These are phyloP conservation scores for Apostasia shenzhenica DNA, from an alignment of 106 monocot species.

Conservation along the genomic window DNA sequence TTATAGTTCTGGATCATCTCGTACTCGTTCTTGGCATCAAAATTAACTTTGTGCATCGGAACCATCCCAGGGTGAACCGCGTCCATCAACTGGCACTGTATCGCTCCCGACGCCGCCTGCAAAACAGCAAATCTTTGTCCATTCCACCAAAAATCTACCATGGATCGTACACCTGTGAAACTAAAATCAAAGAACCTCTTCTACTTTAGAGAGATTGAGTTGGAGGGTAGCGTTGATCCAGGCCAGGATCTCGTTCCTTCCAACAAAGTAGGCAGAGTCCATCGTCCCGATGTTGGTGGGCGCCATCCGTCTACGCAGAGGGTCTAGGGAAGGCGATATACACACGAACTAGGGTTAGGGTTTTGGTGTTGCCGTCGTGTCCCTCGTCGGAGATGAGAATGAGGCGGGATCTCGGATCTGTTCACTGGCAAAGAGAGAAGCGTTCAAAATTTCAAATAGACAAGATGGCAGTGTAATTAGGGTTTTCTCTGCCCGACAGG, in stretches of 20 bases:
- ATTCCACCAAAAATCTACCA: not conserved
- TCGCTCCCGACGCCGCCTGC: conserved; percentile 89
- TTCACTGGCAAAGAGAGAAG: no score
- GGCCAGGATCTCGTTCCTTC: conserved; percentile 77
- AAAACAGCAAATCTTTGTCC: not conserved
- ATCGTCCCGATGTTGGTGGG: conserved; percentile 95
- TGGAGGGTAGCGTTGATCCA: conserved; percentile 98
- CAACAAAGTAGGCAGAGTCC: conserved; percentile 96
- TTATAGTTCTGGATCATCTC: conserved; percentile 99
- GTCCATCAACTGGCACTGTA: conserved; percentile 98
- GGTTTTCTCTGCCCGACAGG: no score
- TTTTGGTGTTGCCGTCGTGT: not conserved
- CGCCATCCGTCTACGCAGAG: conserved; percentile 6
- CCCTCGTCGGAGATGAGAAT: no score
- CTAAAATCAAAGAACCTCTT: conserved; percentile 49
- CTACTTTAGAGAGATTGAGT: conserved; percentile 91
- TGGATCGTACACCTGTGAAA: not conserved
- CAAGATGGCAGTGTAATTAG: no score
- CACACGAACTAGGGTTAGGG: not conserved
- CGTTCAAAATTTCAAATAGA: no score
- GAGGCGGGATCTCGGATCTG: no score
- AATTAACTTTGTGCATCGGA: conserved; percentile 99
- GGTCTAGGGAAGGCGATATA: not conserved
- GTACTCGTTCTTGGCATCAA: conserved; percentile 96
- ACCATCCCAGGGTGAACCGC: conserved; percentile 83